Evolutionary conservation across 106 monocot genomes (phyloP), one percentile per base, ranked within the genome.

Genomic region (Allium sativum): DNA sequence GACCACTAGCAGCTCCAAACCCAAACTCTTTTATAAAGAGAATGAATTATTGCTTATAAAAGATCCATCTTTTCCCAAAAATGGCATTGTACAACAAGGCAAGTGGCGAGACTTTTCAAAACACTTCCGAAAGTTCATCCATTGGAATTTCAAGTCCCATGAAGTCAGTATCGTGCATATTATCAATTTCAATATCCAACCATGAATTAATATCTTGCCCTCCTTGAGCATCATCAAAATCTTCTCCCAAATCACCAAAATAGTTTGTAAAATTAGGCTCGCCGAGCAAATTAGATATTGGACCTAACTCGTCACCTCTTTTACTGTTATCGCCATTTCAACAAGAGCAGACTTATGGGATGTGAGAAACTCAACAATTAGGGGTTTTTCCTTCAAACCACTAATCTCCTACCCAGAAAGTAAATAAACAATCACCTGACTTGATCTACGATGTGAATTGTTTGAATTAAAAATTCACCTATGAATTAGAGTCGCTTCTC

Each of bases 51-150:
- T 42, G 40, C 1, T 8, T 9, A 44, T 18, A 15, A 45, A 15
- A 18, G 15, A 21, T 12, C 15, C 51, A 11, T 53, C 43, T 10
- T 70, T 55, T 22, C 14, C 31, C 31, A 45, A 53, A 40, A 48
- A 40, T 41, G 12, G 64, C 64, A 19, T 16, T 62, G 43, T 47
- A 48, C 10, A 66, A 43, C 58, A 17, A 21, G 43, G n/a, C 13
- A 45, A 56, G 11, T n/a, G n/a, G 40, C 10, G 40, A 31, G 40
- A n/a, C 21, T 10, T 59, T 74, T 48, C 72, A 21, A 73, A 44
- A 62, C 76, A 81, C 65, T 44, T 76, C 76, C 18, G 81, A 81
- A 18, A 81, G 76, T 52, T 81, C 81, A 50, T 81, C 81, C 76
- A 81, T 76, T 44, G 81, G 81, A 51, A 81, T 81, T 44, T 76